Conservation (phyloP, 257 asterid genomes). For the Solanum boliviense region DNA sequence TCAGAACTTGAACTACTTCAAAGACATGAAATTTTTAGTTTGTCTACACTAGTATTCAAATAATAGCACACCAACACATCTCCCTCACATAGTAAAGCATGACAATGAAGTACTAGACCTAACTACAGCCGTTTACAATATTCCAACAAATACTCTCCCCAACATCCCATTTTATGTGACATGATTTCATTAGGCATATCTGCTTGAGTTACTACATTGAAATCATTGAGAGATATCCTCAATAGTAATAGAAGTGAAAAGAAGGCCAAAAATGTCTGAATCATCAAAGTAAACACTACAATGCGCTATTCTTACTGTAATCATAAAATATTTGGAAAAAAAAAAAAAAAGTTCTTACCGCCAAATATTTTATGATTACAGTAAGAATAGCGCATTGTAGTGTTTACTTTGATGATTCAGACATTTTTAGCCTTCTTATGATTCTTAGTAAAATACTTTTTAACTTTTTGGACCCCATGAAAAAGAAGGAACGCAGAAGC, state of each 20-base stretch:
- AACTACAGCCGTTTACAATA: not conserved
- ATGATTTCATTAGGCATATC: not conserved
- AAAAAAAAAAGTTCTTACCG: not conserved
- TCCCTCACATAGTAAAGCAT: not conserved
- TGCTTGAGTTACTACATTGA: not conserved
- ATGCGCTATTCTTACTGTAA: not conserved
- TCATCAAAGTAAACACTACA: not conserved
- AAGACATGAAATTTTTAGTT: not conserved
- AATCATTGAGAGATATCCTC: not conserved
- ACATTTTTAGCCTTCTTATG: not conserved
- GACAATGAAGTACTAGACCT: not conserved
- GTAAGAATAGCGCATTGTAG: not conserved
- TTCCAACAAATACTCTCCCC: not conserved
- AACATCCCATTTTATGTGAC: not conserved
- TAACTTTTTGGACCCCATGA: not conserved
- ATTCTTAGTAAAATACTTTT: not conserved
- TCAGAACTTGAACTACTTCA: not conserved
- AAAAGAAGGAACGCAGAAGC: not conserved
- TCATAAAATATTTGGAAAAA: not conserved
- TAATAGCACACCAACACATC: not conserved
- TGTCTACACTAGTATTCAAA: not conserved
- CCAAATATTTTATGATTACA: not conserved
- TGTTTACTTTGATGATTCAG: not conserved
- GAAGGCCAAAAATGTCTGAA: not conserved
- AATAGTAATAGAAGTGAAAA: not conserved